Evolutionary conservation across 352 stramenopile species (phyloP), one percentile per base, ranked within the genome.

Genomic region (Vaucheria bursata): DNA sequence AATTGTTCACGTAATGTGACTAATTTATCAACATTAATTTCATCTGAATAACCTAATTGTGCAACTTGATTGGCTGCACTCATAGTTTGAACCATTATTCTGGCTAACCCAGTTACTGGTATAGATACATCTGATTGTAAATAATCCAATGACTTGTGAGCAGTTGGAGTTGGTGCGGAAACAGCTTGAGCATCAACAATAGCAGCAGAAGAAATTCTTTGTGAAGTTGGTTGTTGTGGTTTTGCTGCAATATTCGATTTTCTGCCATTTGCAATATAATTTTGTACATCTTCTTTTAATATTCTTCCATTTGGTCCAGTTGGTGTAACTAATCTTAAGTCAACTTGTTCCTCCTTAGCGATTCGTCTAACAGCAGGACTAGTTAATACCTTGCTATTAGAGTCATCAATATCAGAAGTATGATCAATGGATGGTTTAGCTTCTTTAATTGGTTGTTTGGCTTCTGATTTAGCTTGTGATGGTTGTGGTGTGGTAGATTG

Each of bases 21-120:
- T n/a, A 98, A 86, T 31, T 88, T 84, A 67, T 96, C 90, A 84
- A 98, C 91, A 50, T 93, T 87, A 79, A 98, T 88, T 89, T 99
- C 96, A 76, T 99, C 96, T 0, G 89, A 88, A 78, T 98, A 98
- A 50, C 91, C 91, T 89, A 99, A 98, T 85, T 99, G 96, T 0
- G 95, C 95, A 74, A 98, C 90, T n/a, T n/a, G n/a, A n/a, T n/a
- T n/a, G n/a, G n/a, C n/a, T n/a, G n/a, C n/a, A n/a, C n/a, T n/a
- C n/a, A n/a, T n/a, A n/a, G n/a, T n/a, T n/a, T n/a, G n/a, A n/a
- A n/a, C n/a, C n/a, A n/a, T n/a, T n/a, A n/a, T n/a, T n/a, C n/a
- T n/a, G n/a, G n/a, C n/a, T n/a, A n/a, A n/a, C n/a, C n/a, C n/a
- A n/a, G n/a, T n/a, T n/a, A n/a, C n/a, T n/a, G n/a, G n/a, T n/a